A percentile compares a stretch with the other conserved stretches of the same genome.
Conservation (phyloP, 169 alveolate genomes). For the Miamiensis avidus region DNA sequence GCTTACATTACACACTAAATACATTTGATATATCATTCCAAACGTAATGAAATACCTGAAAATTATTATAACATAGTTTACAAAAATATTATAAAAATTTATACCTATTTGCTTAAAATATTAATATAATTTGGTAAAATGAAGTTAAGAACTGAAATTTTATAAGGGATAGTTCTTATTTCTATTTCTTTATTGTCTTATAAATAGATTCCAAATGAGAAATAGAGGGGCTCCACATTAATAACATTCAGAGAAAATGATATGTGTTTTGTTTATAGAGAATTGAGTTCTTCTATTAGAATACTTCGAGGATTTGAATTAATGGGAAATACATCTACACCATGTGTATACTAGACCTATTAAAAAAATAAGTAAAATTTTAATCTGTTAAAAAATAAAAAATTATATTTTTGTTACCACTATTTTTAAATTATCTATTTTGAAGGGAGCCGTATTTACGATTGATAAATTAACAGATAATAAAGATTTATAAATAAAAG, state of each 20-base stretch:
- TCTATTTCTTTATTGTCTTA: background rate
- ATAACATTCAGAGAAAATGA: conserved; percentile 12
- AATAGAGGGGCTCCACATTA: background rate
- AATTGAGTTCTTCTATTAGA: conserved; percentile 4
- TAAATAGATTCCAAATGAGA: conserved; percentile 5
- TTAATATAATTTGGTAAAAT: conserved; percentile 21
- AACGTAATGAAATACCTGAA: conserved; percentile 6
- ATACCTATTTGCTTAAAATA: conserved; percentile 10
- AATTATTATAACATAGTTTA: background rate
- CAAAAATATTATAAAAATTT: background rate
- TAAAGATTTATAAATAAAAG: conserved; percentile 18
- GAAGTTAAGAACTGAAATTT: conserved; percentile 2
- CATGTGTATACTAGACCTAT: background rate
- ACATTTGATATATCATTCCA: conserved; percentile 1
- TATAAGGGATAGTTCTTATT: conserved; percentile 21
- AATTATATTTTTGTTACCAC: background rate
- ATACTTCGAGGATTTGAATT: background rate
- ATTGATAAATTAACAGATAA: conserved; percentile 15
- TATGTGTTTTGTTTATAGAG: background rate
- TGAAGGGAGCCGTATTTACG: conserved; percentile 3
- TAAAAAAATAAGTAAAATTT: background rate
- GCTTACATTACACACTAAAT: background rate
- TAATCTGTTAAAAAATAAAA: background rate
- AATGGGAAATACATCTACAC: conserved; percentile 6
- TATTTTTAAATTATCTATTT: background rate